Percentiles rank a stretch among this genome's conserved stretches.
Evolutionary conservation across 352 stramenopile genomes (phyloP).

Genomic region (Phytophthora macrochlamydospora): DNA sequence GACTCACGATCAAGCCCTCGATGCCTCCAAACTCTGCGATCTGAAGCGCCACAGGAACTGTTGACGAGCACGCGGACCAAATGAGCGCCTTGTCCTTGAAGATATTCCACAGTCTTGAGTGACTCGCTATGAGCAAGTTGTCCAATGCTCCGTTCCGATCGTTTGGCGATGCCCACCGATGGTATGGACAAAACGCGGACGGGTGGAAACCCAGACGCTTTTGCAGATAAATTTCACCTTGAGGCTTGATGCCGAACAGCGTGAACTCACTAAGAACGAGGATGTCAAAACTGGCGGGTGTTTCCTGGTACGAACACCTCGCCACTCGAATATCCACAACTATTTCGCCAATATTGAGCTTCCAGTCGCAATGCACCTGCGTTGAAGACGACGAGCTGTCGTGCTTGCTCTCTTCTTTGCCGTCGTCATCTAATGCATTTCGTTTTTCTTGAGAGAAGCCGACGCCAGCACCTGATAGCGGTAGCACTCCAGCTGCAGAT

Average conservation of each 20-base stretch:
- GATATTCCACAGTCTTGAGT: conserved; percentile 78
- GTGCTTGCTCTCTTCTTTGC: conserved; percentile 28
- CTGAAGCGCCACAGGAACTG: conserved; percentile 66
- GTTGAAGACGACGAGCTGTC: conserved; percentile 28
- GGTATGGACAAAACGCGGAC: conserved; percentile 65
- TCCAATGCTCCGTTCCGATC: conserved; percentile 39
- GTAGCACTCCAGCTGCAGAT: conserved; percentile 89
- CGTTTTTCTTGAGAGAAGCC: conserved; percentile 72
- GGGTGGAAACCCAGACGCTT: conserved; percentile 81
- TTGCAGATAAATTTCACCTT: conserved; percentile 80
- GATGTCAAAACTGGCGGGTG: conserved; percentile 73
- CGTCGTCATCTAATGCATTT: conserved; percentile 48
- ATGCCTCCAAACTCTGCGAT: conserved; percentile 74
- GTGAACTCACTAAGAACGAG: conserved; percentile 83
- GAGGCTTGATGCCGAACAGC: conserved; percentile 77
- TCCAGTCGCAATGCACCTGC: conserved; percentile 68
- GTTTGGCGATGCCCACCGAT: conserved; percentile 21
- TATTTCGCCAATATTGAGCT: conserved; percentile 65
- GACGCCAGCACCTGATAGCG: conserved; percentile 84
- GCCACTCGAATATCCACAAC: conserved; percentile 68
- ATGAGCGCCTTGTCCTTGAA: conserved; percentile 81
- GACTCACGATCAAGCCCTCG: conserved; percentile 83
- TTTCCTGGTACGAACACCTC: conserved; percentile 54
- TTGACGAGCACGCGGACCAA: conserved; percentile 72
- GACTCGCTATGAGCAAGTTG: conserved; percentile 80